phyloP scores from a whole-genome alignment of 805 yeast species.

The Metschnikowia baotianmanensis region DNA sequence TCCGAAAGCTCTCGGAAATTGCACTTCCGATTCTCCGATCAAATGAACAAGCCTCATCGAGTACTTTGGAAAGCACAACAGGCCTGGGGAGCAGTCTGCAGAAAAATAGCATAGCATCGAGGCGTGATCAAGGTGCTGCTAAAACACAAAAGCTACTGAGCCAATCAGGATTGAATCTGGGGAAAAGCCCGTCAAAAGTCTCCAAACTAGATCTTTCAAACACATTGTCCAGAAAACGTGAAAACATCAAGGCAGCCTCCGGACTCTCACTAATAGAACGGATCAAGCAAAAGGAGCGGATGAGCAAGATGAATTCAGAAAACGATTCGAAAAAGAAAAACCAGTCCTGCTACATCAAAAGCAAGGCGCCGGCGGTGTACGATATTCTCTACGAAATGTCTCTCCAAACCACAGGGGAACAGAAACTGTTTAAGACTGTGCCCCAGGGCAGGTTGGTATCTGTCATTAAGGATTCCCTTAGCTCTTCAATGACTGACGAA shows the following conservation, averaged over 20 bases:
- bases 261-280: constrained; percentile 40
- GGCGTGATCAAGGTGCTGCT: too few relatives aligned
- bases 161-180: neutral
- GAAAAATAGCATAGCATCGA: too few relatives aligned
- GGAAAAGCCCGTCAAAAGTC: neutral
- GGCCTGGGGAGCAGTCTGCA: too few relatives aligned
- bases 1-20: constrained; percentile 4
- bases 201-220: constrained; percentile 26
- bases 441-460: constrained; percentile 27
- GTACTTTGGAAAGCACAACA: too few relatives aligned
- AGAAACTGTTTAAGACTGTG: constrained; percentile 15
- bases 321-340: constrained; percentile 22
- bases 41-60: too few relatives aligned
- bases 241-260: constrained; percentile 10
- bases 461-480: constrained; percentile 33
- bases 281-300: constrained; percentile 36
- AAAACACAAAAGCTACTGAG: too few relatives aligned
- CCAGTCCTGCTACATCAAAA: constrained; percentile 23
- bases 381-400: constrained; percentile 33
- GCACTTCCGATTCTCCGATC: constrained; percentile 1
- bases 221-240: too few relatives aligned
- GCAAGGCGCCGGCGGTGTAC: constrained; percentile 32
- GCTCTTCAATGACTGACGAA: constrained; percentile 27
- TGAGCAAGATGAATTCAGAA: constrained; percentile 6
- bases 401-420: neutral